Evolutionary conservation across 306 rosid genomes (phyloP), one percentile per base, ranked within the genome.

Genomic region (Vigna nakashimae): DNA sequence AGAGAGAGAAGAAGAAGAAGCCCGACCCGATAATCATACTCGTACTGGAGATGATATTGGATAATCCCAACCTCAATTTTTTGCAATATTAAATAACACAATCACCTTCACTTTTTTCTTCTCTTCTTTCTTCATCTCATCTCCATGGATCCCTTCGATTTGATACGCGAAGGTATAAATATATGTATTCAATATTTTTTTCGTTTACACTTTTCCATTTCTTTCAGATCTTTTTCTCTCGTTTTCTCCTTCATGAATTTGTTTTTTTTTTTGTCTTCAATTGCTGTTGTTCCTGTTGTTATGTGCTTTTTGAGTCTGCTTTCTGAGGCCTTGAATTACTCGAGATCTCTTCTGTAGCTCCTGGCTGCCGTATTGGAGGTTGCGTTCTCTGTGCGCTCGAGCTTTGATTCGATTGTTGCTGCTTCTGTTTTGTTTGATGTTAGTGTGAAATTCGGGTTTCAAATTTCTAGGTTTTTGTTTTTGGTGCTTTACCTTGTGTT

Each of bases 71-170:
- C 28, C 59, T 53, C 59, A 18, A 55, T 8, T 55, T 55, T 20
- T 11, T 6, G 1, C 59, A 53, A 53, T 51, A 51, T 51, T 51
- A 51, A 51, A 51, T 8, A 18, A 53, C 46, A 53, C 12, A 17
- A 17, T 18, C 59, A 53, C 30, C 45, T 80, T 73, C 74, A 24
- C 71, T 81, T 74, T 77, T 3, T 55, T 20, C 2, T 20, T 55
- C 68, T 68, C 79, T 59, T 56, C 73, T 12, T 72, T 73, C 71
- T 14, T 76, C 65, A 80, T 80, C 85, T 88, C 64, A 55, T 71
- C 48, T 78, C 50, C 34, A 95, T 95, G 98, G 98, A 88, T 89
- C 87, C 95, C 69, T 88, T 88, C 72, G 92, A 88, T 88, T 91
- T 91, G 91, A 77, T 95, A 76, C 93, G 97, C 18, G 84, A 90